Base-by-base conservation (phyloP, 2,329 filamentous ascomycete genomes). In the Sporothrix pallida region DNA sequence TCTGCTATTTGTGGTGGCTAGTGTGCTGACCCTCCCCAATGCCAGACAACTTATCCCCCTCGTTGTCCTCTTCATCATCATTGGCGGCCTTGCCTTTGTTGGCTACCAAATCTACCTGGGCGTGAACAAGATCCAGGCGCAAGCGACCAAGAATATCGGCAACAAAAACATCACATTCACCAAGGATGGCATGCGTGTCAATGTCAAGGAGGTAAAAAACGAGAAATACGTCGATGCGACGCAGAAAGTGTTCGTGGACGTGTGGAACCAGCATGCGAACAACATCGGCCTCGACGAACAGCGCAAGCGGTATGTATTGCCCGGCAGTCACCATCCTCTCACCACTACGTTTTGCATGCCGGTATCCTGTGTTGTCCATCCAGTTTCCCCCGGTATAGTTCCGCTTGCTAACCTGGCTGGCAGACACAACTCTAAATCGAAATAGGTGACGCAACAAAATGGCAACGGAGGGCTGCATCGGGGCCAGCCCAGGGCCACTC, bases 221-320 rank as follows among this genome's bases (percentile, higher is more conserved):
- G 92, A 94, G 83, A 88, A 87, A 67, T 93, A 93, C 80, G 88
- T 93, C 78, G 92, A 94, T 78, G 86, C 85, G 78, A 94, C 92
- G 20, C 92, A 95, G 83, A 89, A 86, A 76, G 89, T 86, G 82
- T 82, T 91, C 71, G 89, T 91, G 73, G 91, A 90, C 82, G 89
- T 89, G 1, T 91, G 89, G 89, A 90, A 91, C 78, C 78, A 90
- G 73, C 73, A 75, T 58, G 69, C 60, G n/a, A 84, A 82, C 37
- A 78, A 80, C 70, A 75, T 79, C 56, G 78, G 79, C 20, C 77
- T 62, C 31, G 37, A 52, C 1, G 77, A 77, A 6, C 76, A 76
- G 52, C 81, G 81, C 74, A 79, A 79, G 74, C 79, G 79, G 79
- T 78, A 44, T 52, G 69, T 56, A n/a, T 9, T 52, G 46, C 7